These are phyloP conservation scores for Myriosclerotinia curreyana DNA, from an alignment of 2,329 filamentous ascomycete species.

Conservation along the genomic window DNA sequence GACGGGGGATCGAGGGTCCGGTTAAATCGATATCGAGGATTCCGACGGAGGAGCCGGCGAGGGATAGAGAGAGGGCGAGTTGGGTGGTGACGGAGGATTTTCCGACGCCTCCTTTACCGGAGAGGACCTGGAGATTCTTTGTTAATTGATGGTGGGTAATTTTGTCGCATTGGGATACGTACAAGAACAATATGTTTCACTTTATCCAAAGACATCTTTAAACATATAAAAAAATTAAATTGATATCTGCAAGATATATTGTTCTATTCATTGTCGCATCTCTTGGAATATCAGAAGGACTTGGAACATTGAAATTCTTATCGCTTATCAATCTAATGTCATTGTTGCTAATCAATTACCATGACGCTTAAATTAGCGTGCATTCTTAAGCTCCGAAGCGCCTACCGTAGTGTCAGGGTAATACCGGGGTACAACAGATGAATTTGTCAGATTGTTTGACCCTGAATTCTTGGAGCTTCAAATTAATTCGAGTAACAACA, in stretches of 20 bases:
- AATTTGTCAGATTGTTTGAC: conserved; percentile 22
- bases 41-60: conserved; percentile 83
- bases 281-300: neutral
- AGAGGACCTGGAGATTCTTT: conserved; percentile 59
- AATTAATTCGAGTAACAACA: conserved; percentile 13
- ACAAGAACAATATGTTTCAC: conserved; percentile 78
- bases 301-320: conserved; percentile 28
- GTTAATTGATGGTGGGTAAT: conserved; percentile 10
- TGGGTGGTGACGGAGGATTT: conserved; percentile 98
- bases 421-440: conserved; percentile 20
- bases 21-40: conserved; percentile 96
- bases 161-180: conserved; percentile 33
- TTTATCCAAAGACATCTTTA: conserved; percentile 62
- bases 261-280: conserved; percentile 14
- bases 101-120: conserved; percentile 95
- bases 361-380: conserved; percentile 15
- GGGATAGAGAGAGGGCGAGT: conserved; percentile 81
- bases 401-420: conserved; percentile 4
- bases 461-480: conserved; percentile 11
- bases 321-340: conserved; percentile 38
- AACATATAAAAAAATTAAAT: neutral
- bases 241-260: neutral
- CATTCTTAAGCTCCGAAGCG: conserved; percentile 15
- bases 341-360: conserved; percentile 6
- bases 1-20: conserved; percentile 90